These are phyloP conservation scores for Colletotrichum nymphaeae DNA, from an alignment of 2,329 filamentous ascomycete genomes.

Conservation along the genomic window DNA sequence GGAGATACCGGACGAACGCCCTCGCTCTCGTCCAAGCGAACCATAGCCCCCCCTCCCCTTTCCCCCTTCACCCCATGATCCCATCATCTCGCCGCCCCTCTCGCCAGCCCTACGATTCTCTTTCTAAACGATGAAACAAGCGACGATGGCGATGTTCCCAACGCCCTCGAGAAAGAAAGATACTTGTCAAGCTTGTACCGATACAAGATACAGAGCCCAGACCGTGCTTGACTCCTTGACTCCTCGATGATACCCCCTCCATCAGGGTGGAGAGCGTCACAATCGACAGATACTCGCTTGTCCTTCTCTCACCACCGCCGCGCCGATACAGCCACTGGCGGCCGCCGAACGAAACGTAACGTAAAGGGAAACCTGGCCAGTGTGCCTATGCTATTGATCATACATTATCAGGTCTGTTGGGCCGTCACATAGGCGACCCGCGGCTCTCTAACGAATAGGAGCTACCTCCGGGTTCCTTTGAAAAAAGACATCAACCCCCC, in stretches of 20 bases:
- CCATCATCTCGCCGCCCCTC: neutral
- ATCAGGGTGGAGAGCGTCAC: neutral
- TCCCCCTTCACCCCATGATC: too few relatives aligned
- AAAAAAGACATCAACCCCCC: neutral
- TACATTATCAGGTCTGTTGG: neutral
- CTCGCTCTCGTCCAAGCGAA: neutral
- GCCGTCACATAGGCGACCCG: neutral
- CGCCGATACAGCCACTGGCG: neutral
- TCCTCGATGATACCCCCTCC: neutral
- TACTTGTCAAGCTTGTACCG: conserved; percentile 30
- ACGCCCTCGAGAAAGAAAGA: neutral
- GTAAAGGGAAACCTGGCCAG: neutral
- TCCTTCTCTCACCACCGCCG: neutral
- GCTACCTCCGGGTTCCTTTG: neutral
- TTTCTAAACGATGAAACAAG: neutral
- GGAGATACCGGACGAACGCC: neutral
- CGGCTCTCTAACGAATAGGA: neutral
- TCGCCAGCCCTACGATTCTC: neutral
- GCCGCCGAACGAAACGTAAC: neutral
- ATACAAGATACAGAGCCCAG: conserved; percentile 4
- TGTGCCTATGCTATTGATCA: neutral
- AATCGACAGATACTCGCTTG: neutral
- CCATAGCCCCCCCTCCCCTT: too few relatives aligned
- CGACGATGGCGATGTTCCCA: neutral
- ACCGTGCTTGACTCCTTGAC: too few relatives aligned